A percentile compares a stretch with the other conserved stretches of the same genome.
phyloP scores from a whole-genome alignment of 2,329 filamentous ascomycete genomes.

The Trichoderma pleuroti region DNA sequence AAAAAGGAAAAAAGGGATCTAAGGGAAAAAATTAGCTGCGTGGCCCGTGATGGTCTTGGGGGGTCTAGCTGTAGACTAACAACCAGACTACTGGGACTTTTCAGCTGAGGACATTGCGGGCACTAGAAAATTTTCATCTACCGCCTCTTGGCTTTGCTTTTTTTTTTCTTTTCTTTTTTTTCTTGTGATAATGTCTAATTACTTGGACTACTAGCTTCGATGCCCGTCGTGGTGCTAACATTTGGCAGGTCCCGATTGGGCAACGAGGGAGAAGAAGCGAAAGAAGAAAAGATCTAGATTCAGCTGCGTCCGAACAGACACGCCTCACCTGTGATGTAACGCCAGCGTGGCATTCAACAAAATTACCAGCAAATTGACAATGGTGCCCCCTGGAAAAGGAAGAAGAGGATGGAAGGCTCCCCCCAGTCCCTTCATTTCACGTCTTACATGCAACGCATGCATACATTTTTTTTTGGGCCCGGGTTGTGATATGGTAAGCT shows the following conservation, averaged over 20 bases:
- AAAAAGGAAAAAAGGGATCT: neutral
- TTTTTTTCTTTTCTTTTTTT: neutral
- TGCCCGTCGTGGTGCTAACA: too few species aligned
- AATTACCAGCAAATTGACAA: neutral
- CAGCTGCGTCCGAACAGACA: neutral
- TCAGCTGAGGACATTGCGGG: neutral
- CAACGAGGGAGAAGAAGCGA: neutral
- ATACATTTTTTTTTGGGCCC: neutral
- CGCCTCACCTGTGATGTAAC: neutral
- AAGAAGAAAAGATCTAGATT: neutral
- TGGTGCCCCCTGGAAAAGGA: neutral
- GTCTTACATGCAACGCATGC: neutral
- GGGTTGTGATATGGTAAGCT: neutral
- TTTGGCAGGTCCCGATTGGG: neutral
- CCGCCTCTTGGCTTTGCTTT: neutral
- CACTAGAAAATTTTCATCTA: slow-evolving; percentile 7
- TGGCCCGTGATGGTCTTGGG: neutral
- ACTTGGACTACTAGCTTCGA: neutral
- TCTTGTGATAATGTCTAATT: neutral
- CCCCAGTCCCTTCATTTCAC: neutral
- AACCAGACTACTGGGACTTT: neutral
- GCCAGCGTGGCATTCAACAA: neutral
- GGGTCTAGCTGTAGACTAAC: neutral
- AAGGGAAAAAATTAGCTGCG: neutral
- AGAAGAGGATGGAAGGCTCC: neutral